phyloP scores from a whole-genome alignment of 805 yeast genomes.

The Candida sithepensis region DNA sequence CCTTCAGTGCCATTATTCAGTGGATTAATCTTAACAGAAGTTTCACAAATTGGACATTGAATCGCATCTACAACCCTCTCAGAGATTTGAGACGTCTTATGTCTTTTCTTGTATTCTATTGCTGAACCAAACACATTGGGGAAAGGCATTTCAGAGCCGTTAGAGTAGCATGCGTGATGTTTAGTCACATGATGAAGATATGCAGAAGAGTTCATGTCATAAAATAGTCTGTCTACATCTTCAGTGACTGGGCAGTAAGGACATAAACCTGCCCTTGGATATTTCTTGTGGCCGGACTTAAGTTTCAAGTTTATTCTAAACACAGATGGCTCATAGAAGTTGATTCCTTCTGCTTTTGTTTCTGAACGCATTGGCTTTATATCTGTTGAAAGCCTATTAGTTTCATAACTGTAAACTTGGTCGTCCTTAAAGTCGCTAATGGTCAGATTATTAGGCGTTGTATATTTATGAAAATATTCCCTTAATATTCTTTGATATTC shows the following conservation, averaged over 20 bases:
- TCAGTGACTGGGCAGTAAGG: constrained; percentile 25
- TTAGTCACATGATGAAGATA: constrained; percentile 32
- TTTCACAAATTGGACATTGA: constrained; percentile 23
- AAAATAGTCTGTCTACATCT: constrained; percentile 17
- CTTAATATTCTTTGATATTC: constrained; percentile 11
- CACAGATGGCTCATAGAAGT: constrained; percentile 23
- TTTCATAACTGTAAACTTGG: constrained; percentile 12
- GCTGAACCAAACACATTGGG: constrained; percentile 23
- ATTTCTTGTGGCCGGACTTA: constrained; percentile 11
- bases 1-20: constrained; percentile 15
- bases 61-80: constrained; percentile 17
- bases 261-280: constrained; percentile 27
- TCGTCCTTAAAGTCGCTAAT: constrained; percentile 14
- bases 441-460: constrained; percentile 18
- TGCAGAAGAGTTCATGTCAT: constrained; percentile 22
- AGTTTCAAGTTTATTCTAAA: constrained; percentile 14
- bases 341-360: constrained; percentile 8
- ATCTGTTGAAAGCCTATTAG: constrained; percentile 13
- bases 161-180: constrained; percentile 31
- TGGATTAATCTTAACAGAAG: constrained; percentile 19
- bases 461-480: constrained; percentile 14
- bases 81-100: constrained; percentile 11
- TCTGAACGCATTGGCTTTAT: constrained; percentile 12
- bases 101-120: constrained; percentile 13
- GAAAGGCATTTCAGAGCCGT: constrained; percentile 28